Conservation (phyloP, 768 basidiomycete species). For the Auriscalpium vulgare region DNA sequence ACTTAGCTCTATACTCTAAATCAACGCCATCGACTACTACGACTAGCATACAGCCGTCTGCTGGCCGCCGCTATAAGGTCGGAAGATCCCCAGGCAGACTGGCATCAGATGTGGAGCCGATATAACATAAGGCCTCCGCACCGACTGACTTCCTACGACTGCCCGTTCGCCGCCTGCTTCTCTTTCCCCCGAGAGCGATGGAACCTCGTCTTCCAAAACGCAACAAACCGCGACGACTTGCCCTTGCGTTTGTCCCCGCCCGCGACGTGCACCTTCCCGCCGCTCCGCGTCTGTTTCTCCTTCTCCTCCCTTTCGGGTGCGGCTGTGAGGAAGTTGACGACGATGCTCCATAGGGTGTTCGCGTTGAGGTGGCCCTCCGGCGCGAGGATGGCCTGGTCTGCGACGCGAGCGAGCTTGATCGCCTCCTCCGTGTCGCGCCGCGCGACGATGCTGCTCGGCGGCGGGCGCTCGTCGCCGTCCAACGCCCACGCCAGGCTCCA, state of each 20-base stretch:
- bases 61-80: too few species aligned
- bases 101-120: too few species aligned
- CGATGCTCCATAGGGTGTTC: constrained; percentile 65
- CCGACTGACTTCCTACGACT: neutral
- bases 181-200: neutral
- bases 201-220: neutral
- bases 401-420: constrained; percentile 59
- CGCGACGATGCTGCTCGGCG: constrained; percentile 88
- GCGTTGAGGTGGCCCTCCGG: constrained; percentile 50
- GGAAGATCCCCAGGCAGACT: too few species aligned
- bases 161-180: neutral
- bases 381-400: constrained; percentile 57
- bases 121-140: neutral
- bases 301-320: constrained; percentile 34
- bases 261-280: neutral
- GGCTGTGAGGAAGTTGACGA: constrained; percentile 56
- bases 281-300: neutral
- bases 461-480: constrained; percentile 73
- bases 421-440: constrained; percentile 82
- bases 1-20: too few species aligned
- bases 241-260: neutral
- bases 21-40: too few species aligned
- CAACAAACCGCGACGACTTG: neutral
- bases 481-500: constrained; percentile 86
- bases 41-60: too few species aligned